These are phyloP conservation scores for Amanita phalloides DNA, from an alignment of 768 basidiomycete species.

Conservation along the genomic window DNA sequence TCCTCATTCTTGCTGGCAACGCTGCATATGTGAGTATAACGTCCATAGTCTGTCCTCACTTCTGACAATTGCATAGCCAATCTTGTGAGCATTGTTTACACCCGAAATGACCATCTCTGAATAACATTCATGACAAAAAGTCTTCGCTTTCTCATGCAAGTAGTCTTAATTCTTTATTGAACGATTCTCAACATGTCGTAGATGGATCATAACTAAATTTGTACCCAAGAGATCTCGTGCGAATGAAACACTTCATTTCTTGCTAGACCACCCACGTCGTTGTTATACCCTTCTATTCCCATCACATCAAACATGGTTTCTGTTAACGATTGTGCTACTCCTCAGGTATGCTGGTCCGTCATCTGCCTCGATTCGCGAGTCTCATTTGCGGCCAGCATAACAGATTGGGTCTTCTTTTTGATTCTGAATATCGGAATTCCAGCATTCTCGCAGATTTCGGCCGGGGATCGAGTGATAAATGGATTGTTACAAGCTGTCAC, in stretches of 20 bases:
- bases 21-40: conserved; percentile 69
- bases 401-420: conserved; percentile 88
- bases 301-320: conserved; percentile 90
- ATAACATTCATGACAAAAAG: conserved; percentile 23
- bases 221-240: conserved; percentile 48
- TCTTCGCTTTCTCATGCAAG: conserved; percentile 76
- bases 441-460: conserved; percentile 54
- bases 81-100: conserved; percentile 55
- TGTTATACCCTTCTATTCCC: conserved; percentile 91
- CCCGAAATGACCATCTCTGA: not conserved
- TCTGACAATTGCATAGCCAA: conserved; percentile 39
- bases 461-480: conserved; percentile 57
- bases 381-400: conserved; percentile 32
- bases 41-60: not conserved
- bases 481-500: conserved; percentile 74
- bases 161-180: not conserved
- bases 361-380: not conserved
- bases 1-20: conserved; percentile 85
- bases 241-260: conserved; percentile 77
- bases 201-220: conserved; percentile 63
- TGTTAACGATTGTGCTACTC: conserved; percentile 53
- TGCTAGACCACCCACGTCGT: conserved; percentile 89
- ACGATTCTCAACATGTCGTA: conserved; percentile 19
- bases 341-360: not conserved
- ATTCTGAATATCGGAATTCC: conserved; percentile 80